A percentile compares a stretch with the other conserved stretches of the same genome.
Evolutionary conservation across 2,329 filamentous ascomycete species (phyloP).

Genomic region (Cladosporium sp.): DNA sequence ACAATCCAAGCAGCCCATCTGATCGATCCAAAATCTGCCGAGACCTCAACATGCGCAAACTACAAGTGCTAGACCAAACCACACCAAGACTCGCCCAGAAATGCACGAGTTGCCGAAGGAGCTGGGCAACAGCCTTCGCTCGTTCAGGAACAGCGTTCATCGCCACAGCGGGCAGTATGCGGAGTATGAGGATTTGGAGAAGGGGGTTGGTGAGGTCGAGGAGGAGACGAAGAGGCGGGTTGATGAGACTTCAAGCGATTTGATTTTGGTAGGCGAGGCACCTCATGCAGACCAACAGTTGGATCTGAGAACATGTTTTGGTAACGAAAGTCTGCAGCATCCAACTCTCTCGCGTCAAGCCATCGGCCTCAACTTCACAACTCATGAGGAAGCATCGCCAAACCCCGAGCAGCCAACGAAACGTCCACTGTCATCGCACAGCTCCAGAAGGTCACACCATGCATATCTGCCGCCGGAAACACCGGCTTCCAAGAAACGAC

Average conservation of each 20-base stretch:
- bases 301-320: not conserved
- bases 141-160: slow-evolving; percentile 26
- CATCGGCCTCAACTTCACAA: slow-evolving; percentile 3
- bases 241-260: not conserved
- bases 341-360: slow-evolving; percentile 5
- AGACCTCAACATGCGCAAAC: slow-evolving; percentile 2
- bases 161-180: slow-evolving; percentile 13
- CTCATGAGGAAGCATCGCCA: slow-evolving; percentile 1
- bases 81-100: slow-evolving; percentile 2
- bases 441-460: slow-evolving; percentile 8
- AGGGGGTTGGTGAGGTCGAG: slow-evolving; percentile 13
- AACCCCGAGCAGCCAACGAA: not conserved
- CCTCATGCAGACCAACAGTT: not conserved
- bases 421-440: slow-evolving; percentile 3
- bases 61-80: not conserved
- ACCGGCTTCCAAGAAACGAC: slow-evolving; percentile 2
- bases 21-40: not conserved
- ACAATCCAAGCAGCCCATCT: not conserved
- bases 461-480: slow-evolving; percentile 9
- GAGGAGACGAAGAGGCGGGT: slow-evolving; percentile 17
- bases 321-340: slow-evolving; percentile 2
- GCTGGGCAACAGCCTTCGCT: slow-evolving; percentile 24
- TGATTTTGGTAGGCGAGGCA: slow-evolving; percentile 1
- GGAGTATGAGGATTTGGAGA: slow-evolving; percentile 22
- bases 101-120: slow-evolving; percentile 32